Base-by-base conservation (phyloP, 1,139 yeast genomes). In the Scheffersomyces quercinus region DNA sequence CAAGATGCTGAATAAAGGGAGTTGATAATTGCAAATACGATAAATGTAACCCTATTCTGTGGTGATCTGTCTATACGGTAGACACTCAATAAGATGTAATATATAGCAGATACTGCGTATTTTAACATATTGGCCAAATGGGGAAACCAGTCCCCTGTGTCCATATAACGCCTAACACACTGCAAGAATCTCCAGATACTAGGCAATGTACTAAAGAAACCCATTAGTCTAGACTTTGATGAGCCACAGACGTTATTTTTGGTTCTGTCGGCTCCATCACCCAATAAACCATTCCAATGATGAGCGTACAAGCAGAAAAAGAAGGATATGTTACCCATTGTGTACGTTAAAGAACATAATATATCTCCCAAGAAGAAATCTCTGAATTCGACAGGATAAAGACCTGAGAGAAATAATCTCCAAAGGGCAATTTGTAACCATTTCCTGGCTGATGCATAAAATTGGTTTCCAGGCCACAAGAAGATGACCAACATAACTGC, bases 91-190 rank as follows among this genome's bases (percentile, higher is more conserved):
- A 85, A 70, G 55, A 83, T 79, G 63, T 88, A 85, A 64, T 88
- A 89, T 24, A 79, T 53, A 3, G 88, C 77, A 2, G 90, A 78
- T 30, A 85, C 66, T 1, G 77, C 59, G 61, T 91, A 93, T 62
- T 93, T 93, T 36, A 73, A 56, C 75, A 89, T 88, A 58, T 93
- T 93, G n/a, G 96, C 93, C 48, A 93, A 68, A 74, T 93, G 99
- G 1, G 99, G 99, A 60, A 93, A 95, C 87, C 91, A 85, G 58
- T 91, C 97, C 1, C 95, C 93, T 0, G 97, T 86, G 59, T 93
- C 99, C 40, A 84, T 80, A 62, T 78, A 93, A 77, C 99, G 95
- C 54, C 99, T 73, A 28, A 85, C 62, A 65, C 99, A 93, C 62
- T 93, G 99, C 43, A 91, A 62, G 42, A 87, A 80, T 67, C 99